These are phyloP conservation scores for Wilcoxina mikolae DNA, from an alignment of 495 filamentous ascomycete species.

Conservation along the genomic window DNA sequence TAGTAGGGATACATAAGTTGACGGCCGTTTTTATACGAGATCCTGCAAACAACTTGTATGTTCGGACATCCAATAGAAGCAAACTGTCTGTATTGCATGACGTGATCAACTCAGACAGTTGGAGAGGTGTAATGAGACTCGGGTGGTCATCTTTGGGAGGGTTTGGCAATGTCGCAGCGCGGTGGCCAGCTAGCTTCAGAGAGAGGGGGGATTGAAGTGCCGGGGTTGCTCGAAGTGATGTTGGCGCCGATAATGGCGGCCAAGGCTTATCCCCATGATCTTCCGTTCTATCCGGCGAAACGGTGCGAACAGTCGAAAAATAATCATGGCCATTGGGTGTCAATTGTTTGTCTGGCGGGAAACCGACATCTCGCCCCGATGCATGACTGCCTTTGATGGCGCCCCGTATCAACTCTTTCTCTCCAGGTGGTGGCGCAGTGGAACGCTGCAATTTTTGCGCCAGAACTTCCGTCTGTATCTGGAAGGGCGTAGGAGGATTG, in stretches of 20 bases:
- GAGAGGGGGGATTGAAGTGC: background rate
- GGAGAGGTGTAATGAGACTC: slow-evolving; percentile 45
- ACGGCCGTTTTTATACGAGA: slow-evolving; percentile 63
- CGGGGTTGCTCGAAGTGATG: slow-evolving; percentile 10
- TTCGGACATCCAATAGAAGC: slow-evolving; percentile 75
- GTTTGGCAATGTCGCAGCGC: slow-evolving; percentile 46
- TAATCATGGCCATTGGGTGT: background rate
- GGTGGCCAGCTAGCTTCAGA: slow-evolving; percentile 20
- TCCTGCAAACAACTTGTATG: slow-evolving; percentile 63
- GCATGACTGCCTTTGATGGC: background rate
- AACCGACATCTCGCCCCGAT: background rate
- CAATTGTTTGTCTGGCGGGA: background rate
- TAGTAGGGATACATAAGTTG: slow-evolving; percentile 92
- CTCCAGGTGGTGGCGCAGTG: background rate
- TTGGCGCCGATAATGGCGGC: background rate
- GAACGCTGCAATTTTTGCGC: slow-evolving; percentile 21
- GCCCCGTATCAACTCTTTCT: no score
- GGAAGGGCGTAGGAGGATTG: slow-evolving; percentile 63
- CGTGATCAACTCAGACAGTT: slow-evolving; percentile 53
- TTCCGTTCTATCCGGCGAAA: background rate
- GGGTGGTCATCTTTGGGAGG: slow-evolving; percentile 35
- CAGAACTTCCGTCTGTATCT: slow-evolving; percentile 51
- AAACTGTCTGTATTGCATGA: slow-evolving; percentile 39
- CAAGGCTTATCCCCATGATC: background rate
- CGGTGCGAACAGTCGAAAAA: background rate